These are phyloP conservation scores for Cercophora scortea DNA, from an alignment of 495 filamentous ascomycete genomes.

Conservation along the genomic window DNA sequence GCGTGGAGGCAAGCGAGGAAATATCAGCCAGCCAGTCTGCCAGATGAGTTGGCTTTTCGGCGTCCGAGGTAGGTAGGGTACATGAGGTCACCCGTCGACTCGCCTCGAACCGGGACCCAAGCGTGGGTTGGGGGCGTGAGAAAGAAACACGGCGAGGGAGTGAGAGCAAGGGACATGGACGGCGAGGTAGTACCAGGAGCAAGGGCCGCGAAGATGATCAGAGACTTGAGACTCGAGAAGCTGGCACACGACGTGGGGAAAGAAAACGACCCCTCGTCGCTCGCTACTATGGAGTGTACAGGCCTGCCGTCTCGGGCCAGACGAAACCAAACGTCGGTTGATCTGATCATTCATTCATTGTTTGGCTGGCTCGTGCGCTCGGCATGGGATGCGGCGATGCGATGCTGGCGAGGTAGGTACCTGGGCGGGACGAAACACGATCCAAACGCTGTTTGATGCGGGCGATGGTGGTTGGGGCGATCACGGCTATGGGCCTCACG, in stretches of 20 bases:
- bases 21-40: too few species aligned
- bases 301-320: background rate
- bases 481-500: too few species aligned
- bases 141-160: too few species aligned
- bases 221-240: conserved; percentile 9
- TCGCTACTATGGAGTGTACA: too few species aligned
- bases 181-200: conserved; percentile 8
- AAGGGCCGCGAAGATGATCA: conserved; percentile 9
- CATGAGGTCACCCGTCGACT: too few species aligned
- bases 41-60: too few species aligned
- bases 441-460: conserved; percentile 5
- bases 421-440: conserved; percentile 11
- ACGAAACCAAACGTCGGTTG: conserved; percentile 22
- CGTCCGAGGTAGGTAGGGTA: too few species aligned
- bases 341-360: conserved; percentile 6
- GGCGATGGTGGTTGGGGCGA: background rate
- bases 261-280: too few species aligned
- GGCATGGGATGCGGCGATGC: conserved; percentile 20
- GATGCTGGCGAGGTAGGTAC: conserved; percentile 7
- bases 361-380: background rate
- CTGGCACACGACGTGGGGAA: conserved; percentile 4
- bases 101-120: too few species aligned
- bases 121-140: too few species aligned
- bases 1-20: too few species aligned
- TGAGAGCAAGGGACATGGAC: background rate